Evolutionary conservation across 352 stramenopile species (phyloP), one percentile per base, ranked within the genome.

Genomic region (Elongisporangium senticosum): DNA sequence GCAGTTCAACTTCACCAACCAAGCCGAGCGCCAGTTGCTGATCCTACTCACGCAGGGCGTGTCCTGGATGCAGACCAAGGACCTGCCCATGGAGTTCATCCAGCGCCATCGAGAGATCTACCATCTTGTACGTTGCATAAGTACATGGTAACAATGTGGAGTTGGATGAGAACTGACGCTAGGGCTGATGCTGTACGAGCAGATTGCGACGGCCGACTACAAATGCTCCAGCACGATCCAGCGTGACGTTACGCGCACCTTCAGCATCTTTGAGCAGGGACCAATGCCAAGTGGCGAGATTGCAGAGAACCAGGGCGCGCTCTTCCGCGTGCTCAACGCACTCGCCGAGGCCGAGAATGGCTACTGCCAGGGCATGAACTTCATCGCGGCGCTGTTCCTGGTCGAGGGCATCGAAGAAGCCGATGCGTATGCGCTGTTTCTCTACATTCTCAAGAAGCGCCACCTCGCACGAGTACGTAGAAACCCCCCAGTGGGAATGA

Each of bases 281-380:
- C 71, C 67, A 4, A 50, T 58, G 6, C 52, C 58, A 3, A 64
- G 82, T 2, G 58, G 77, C 20, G 69, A 82, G 49, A 64, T 89
- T 10, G 58, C 58, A 20, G 59, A 72, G 17, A 77, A 89, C 49
- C 80, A 95, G 48, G 80, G 70, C 22, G 74, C 81, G 19, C 54
- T 95, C 0, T 89, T 89, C 23, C 82, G 83, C 40, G 86, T 95
- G 15, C 62, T 95, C 1, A 95, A 90, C n/a, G 86, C 83, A 5
- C 78, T 95, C 43, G 66, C 83, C 2, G 76, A 92, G 50, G 84
- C 82, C 2, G 86, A 95, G 56, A 74, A 88, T 54, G 83, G 79
- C 7, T 95, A 95, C 55, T 95, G 86, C 58, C 86, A 95, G 48
- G 86, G 86, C 5, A 95, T 95, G 86, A 95, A 95, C 69, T 95